phyloP scores from a whole-genome alignment of 306 rosid species.

The Dalbergia cultrata region DNA sequence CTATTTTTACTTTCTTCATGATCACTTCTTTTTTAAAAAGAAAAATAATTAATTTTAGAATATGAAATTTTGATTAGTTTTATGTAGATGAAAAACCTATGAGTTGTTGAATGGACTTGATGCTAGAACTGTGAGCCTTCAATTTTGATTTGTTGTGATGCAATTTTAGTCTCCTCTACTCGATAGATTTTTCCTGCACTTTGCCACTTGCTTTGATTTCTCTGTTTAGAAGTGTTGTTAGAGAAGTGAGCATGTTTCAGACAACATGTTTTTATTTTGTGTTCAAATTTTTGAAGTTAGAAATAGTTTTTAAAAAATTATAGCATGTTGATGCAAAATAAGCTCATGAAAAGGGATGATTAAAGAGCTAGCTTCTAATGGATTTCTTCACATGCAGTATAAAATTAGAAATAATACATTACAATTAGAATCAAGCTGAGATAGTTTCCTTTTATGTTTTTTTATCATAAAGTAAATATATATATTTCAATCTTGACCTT shows the following conservation, averaged over 20 bases:
- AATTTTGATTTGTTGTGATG: neutral
- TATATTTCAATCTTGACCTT: neutral
- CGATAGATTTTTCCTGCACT: neutral
- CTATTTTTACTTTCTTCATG: neutral
- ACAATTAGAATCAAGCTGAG: conserved; percentile 19
- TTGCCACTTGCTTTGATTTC: neutral
- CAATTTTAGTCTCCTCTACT: neutral
- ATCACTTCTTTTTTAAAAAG: neutral
- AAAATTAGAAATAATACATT: neutral
- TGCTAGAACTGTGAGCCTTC: neutral
- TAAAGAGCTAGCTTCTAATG: neutral
- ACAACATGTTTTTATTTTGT: neutral
- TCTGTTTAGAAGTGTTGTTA: neutral
- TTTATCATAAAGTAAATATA: neutral
- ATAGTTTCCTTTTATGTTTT: conserved; percentile 13
- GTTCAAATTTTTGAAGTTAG: neutral
- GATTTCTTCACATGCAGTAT: conserved; percentile 23
- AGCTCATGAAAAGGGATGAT: conserved; percentile 7
- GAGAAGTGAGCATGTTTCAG: neutral
- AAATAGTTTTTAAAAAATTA: conserved; percentile 3
- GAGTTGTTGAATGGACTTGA: neutral
- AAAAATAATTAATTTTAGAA: neutral
- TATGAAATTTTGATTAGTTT: neutral
- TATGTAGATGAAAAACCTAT: conserved; percentile 10
- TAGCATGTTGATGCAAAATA: conserved; percentile 16